A percentile compares a stretch with the other conserved stretches of the same genome.
Conservation (phyloP, 2,329 filamentous ascomycete species). For the Colletotrichum theobromicola region DNA sequence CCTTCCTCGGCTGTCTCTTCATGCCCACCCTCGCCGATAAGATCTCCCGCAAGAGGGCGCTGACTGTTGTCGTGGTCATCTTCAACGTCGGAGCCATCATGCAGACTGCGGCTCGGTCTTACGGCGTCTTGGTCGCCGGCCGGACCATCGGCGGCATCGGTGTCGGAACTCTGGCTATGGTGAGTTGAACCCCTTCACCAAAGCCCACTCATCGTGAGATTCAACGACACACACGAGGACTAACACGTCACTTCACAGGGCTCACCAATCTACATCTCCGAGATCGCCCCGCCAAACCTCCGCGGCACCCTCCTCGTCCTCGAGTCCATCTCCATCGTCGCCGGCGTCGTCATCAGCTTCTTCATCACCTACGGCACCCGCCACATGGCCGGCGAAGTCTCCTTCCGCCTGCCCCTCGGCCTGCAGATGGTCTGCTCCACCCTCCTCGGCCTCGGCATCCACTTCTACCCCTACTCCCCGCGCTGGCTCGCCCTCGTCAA, state of each 20-base stretch:
- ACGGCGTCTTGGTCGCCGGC: conserved; percentile 31
- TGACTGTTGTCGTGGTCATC: conserved; percentile 40
- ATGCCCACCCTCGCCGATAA: conserved; percentile 43
- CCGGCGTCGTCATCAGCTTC: conserved; percentile 57
- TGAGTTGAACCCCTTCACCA: background rate
- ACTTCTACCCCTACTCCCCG: conserved; percentile 50
- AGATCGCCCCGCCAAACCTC: conserved; percentile 41
- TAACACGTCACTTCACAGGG: conserved; percentile 11
- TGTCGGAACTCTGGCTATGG: conserved; percentile 33
- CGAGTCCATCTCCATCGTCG: conserved; percentile 55
- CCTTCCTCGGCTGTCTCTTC: conserved; percentile 40
- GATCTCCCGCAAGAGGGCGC: conserved; percentile 46
- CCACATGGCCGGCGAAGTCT: conserved; percentile 43
- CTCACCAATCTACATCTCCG: conserved; percentile 35
- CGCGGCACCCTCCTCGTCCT: conserved; percentile 50
- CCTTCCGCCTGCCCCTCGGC: conserved; percentile 51
- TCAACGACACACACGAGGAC: fast-evolving
- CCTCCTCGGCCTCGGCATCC: conserved; percentile 43
- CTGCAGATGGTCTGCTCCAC: conserved; percentile 49
- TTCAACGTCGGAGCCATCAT: conserved; percentile 50
- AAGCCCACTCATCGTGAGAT: background rate
- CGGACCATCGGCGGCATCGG: conserved; percentile 34
- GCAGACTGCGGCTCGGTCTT: conserved; percentile 31
- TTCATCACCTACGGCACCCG: conserved; percentile 60
- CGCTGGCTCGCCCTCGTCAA: conserved; percentile 47